phyloP scores from a whole-genome alignment of 1,284 basidiomycete genomes.

The Rhodotorula sp. region DNA sequence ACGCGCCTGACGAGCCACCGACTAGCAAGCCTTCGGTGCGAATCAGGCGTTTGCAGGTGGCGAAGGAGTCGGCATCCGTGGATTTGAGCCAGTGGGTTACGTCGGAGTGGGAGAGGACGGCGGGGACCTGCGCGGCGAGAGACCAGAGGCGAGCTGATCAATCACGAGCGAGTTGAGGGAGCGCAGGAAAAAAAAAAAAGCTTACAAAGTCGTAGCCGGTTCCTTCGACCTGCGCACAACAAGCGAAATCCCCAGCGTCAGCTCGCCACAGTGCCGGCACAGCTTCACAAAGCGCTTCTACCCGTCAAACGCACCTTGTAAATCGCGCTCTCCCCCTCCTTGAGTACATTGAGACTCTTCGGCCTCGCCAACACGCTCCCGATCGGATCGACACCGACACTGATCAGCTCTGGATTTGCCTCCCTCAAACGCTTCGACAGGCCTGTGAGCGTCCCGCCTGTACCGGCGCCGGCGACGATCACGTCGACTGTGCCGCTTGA shows the following conservation, averaged over 20 bases:
- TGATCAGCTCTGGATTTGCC: constrained; percentile 58
- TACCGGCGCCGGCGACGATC: constrained; percentile 85
- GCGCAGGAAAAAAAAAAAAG: neutral
- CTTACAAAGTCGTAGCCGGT: constrained; percentile 84
- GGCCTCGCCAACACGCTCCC: constrained; percentile 84
- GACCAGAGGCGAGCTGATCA: neutral
- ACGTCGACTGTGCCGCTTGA: constrained; percentile 68
- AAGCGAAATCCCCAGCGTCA: too few species aligned
- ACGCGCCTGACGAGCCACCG: constrained; percentile 87
- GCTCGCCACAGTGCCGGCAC: too few species aligned
- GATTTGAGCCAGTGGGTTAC: constrained; percentile 82
- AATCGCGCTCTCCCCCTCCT: constrained; percentile 58
- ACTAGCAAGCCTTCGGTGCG: constrained; percentile 81
- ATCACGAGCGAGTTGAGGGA: neutral
- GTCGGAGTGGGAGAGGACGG: constrained; percentile 59
- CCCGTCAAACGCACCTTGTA: constrained; percentile 58
- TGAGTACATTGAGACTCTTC: constrained; percentile 59
- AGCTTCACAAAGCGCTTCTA: neutral
- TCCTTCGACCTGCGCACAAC: constrained; percentile 65
- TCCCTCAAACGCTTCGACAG: constrained; percentile 79
- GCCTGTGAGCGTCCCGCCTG: constrained; percentile 90
- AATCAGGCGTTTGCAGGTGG: constrained; percentile 75
- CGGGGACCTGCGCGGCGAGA: constrained; percentile 57
- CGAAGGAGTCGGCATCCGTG: constrained; percentile 75
- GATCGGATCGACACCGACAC: constrained; percentile 90